phyloP scores from a whole-genome alignment of 495 filamentous ascomycete genomes.

The Aspergillus nidulans region DNA sequence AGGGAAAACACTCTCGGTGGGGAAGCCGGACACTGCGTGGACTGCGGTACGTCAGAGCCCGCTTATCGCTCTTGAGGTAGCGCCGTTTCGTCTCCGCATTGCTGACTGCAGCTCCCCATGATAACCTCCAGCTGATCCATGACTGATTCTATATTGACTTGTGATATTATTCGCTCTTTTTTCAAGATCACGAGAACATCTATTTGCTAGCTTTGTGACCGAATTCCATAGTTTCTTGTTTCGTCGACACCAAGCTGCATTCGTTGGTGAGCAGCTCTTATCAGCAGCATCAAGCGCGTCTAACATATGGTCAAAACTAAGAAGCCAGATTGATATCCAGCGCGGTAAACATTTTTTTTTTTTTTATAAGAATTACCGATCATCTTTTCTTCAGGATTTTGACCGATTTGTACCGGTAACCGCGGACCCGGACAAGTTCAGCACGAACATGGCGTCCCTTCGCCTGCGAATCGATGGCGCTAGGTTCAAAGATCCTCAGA shows the following conservation, averaged over 20 bases:
- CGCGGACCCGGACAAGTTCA: neutral
- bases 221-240: neutral
- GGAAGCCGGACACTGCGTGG: slow-evolving; percentile 13
- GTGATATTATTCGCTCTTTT: neutral
- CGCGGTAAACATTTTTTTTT: neutral
- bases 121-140: neutral
- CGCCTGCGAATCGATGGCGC: slow-evolving; percentile 75
- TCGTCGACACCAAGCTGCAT: neutral
- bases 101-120: slow-evolving; percentile 5
- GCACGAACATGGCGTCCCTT: slow-evolving; percentile 31
- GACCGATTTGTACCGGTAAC: neutral
- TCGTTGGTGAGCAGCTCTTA: neutral
- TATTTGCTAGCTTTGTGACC: neutral
- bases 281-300: neutral
- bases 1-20: slow-evolving; percentile 18
- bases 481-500: slow-evolving; percentile 67
- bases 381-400: neutral
- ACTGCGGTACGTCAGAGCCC: slow-evolving; percentile 21
- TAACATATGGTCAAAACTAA: neutral
- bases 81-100: slow-evolving; percentile 7
- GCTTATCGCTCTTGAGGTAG: slow-evolving; percentile 7
- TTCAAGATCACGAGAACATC: neutral
- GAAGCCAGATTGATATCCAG: neutral
- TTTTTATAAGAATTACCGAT: neutral
- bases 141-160: neutral